Base-by-base conservation (phyloP, 768 basidiomycete species). In the Paxillus ammoniavirescens region DNA sequence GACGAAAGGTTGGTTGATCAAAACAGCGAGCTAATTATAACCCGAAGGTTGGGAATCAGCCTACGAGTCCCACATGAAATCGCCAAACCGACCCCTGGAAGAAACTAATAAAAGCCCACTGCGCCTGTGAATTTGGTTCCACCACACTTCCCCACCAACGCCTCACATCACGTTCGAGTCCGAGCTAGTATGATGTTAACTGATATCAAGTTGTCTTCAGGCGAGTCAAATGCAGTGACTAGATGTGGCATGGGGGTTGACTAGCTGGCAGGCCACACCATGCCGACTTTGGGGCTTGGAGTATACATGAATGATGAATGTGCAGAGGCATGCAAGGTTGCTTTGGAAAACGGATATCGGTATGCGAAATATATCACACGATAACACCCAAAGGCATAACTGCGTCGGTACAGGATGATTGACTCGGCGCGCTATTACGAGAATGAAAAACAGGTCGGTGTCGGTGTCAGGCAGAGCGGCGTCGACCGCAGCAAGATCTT, bases 341-440 rank as follows among this genome's bases (percentile, higher is more conserved):
- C 57, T 23, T 17, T 59, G 33, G 13, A 49, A 30, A 50, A 50
- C 31, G 56, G 46, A 7, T 59, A 59, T 18, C 49, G 49, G 57
- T 56, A 7, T 6, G 41, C 42, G n/a, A 31, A 8, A 23, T 50
- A 46, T 26, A 15, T 33, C 10, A 14, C 13, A 35, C 37, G n/a
- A 43, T 15, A 10, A 26, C 14, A 26, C 23, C 28, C 30, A 14
- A 31, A 51, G n/a, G 12, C 14, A 41, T 40, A 38, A 62, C 42
- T 57, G 10, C 9, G 13, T 31, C 9, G 31, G n/a, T 33, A 31
- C 23, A 59, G 58, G n/a, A 52, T 59, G 49, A 58, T 88, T 38
- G 87, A 89, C 62, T 76, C 82, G 1, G 87, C 87, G 2, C 82
- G 82, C 52, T 70, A 73, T 45, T 88, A 88, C 61, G 67, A 70